Conservation (phyloP, 495 filamentous ascomycete genomes). For the Lichenothelia convexa region DNA sequence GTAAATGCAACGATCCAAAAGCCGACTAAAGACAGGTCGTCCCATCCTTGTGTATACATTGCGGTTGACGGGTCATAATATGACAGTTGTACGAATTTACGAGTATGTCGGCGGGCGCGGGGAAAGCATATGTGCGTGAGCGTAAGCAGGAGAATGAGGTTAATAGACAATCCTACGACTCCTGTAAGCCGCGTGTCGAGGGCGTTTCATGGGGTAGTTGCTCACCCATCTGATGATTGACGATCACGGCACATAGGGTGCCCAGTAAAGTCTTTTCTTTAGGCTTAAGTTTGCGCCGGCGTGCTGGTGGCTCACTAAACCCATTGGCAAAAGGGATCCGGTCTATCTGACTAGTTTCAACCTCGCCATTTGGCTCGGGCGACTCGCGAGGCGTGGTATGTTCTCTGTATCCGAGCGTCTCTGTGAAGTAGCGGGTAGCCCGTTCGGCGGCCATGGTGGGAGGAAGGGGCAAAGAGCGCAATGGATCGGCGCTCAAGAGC, state of each 20-base stretch:
- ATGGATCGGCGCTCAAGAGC: no score
- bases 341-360: no score
- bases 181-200: constrained; percentile 5
- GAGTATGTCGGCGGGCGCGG: constrained; percentile 53
- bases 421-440: no score
- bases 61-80: constrained; percentile 53
- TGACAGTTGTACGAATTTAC: constrained; percentile 70
- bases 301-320: no score
- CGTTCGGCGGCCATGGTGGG: no score
- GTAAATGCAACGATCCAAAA: constrained; percentile 75
- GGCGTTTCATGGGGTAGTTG: background rate
- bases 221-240: constrained; percentile 18
- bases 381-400: no score
- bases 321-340: no score
- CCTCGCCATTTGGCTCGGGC: no score
- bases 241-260: constrained; percentile 10
- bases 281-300: constrained; percentile 49
- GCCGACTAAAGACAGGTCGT: constrained; percentile 62
- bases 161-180: constrained; percentile 50
- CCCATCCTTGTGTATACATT: constrained; percentile 52
- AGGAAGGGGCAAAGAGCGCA: no score
- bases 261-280: constrained; percentile 12
- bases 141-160: constrained; percentile 56
- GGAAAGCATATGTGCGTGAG: constrained; percentile 67
- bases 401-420: no score